These are phyloP conservation scores for Candida yuanshanica DNA, from an alignment of 805 yeast species.

Conservation along the genomic window DNA sequence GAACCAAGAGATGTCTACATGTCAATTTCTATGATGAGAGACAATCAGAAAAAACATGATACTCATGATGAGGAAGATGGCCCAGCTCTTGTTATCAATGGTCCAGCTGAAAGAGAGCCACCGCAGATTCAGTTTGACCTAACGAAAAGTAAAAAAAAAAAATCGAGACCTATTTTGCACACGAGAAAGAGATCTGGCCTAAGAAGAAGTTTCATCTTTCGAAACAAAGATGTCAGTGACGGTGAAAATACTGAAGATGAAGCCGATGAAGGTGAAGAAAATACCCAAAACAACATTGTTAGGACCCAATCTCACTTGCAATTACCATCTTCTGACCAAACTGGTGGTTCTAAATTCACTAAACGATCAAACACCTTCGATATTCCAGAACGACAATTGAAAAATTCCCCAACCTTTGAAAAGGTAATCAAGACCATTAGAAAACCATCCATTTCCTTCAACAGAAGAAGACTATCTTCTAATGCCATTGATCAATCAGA, in stretches of 20 bases:
- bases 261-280: slow-evolving; percentile 6
- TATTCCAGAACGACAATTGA: slow-evolving; percentile 22
- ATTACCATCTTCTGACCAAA: slow-evolving; percentile 30
- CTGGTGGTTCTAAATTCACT: slow-evolving; percentile 30
- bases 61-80: slow-evolving; percentile 55
- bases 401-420: slow-evolving; percentile 46
- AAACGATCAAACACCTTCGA: slow-evolving; percentile 48
- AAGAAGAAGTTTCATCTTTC: slow-evolving; percentile 13
- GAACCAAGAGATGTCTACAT: slow-evolving; percentile 80
- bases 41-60: slow-evolving; percentile 32
- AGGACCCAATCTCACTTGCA: slow-evolving; percentile 30
- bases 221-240: slow-evolving; percentile 5
- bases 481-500: slow-evolving; percentile 19
- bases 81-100: slow-evolving; percentile 69
- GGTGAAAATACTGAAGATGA: slow-evolving; percentile 2
- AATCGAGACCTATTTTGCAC: slow-evolving; percentile 12
- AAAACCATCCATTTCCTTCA: slow-evolving; percentile 19
- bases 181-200: slow-evolving; percentile 14
- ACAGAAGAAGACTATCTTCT: slow-evolving; percentile 24
- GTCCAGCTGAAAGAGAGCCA: slow-evolving; percentile 68
- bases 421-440: slow-evolving; percentile 31
- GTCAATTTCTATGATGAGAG: slow-evolving; percentile 77
- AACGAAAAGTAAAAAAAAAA: slow-evolving; percentile 2
- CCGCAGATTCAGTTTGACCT: slow-evolving; percentile 25
- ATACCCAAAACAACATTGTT: slow-evolving; percentile 21